These are phyloP conservation scores for Adenanthera pavonina DNA, from an alignment of 306 rosid genomes.

Conservation along the genomic window DNA sequence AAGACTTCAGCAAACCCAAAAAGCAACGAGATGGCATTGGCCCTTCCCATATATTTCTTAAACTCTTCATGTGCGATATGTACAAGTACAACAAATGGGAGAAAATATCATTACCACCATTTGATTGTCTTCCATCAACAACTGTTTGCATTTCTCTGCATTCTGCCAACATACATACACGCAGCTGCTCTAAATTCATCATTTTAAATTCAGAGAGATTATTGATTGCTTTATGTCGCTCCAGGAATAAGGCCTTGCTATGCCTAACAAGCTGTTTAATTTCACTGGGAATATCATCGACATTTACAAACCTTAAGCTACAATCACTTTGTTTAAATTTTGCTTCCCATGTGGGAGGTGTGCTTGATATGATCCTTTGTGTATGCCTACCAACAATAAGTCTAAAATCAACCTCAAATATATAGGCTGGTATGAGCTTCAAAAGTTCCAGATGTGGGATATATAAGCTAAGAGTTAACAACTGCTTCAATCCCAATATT, in stretches of 20 bases:
- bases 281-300: not conserved
- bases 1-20: not conserved
- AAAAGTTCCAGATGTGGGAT: not conserved
- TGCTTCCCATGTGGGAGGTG: not conserved
- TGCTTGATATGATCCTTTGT: not conserved
- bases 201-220: not conserved
- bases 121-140: not conserved
- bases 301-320: not conserved
- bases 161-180: not conserved
- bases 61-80: not conserved
- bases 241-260: conserved; percentile 20
- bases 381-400: not conserved
- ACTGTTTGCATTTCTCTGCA: not conserved
- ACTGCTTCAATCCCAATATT: not conserved
- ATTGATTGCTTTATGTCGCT: not conserved
- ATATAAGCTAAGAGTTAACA: not conserved
- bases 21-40: not conserved
- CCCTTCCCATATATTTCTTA: not conserved
- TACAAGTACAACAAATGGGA: not conserved
- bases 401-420: not conserved
- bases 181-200: not conserved
- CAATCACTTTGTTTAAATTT: not conserved
- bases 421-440: not conserved
- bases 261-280: not conserved
- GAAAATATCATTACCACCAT: not conserved